Base-by-base conservation (phyloP, 371 early-diverging fungal genomes). In the Blakeslea trispora region DNA sequence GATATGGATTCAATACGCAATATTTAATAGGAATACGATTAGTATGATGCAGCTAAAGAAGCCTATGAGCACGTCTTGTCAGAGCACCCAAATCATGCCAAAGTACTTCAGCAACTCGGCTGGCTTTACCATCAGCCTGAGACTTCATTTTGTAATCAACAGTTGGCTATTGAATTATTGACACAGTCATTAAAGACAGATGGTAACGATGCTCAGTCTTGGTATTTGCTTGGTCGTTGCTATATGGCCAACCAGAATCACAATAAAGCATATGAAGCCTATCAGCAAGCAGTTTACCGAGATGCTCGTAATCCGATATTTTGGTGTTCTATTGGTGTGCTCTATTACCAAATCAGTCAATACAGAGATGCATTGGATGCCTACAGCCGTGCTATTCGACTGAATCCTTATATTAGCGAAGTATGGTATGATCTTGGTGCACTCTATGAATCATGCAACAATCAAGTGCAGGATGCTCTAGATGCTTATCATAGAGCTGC, bases 241-340 rank as follows among this genome's bases (percentile, higher is more conserved):
- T 91, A 93, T 64, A 96, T 97, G 96, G 86, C 89, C 7, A 91
- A 93, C 72, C 88, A 90, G 62, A 92, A 94, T 50, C 93, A 87
- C 74, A 91, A 87, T 66, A 91, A 93, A 58, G 97, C 98, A 0
- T 96, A 96, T 72, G 95, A 96, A 53, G 91, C 94, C 0, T 97
- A 96, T 66, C 97, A 97, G 79, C 91, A 96, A 64, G 97, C 97
- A 8, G 97, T 97, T 17, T 84, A 92, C 64, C 89, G 92, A 48
- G 96, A 97, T 64, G 87, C 88, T 24, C 86, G 87, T 48, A 96
- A 97, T 61, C 94, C 98, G 9, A 90, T 88, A 2, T 95, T 94
- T 62, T 97, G 98, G 98, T 96, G 96, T 68, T 94, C 95, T 3
- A 97, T 97, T 61, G 98, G 98, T 56, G 93, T 96, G 0, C 78